These are phyloP conservation scores for Yamadazyma nakazawae DNA, from an alignment of 805 yeast genomes.

Conservation along the genomic window DNA sequence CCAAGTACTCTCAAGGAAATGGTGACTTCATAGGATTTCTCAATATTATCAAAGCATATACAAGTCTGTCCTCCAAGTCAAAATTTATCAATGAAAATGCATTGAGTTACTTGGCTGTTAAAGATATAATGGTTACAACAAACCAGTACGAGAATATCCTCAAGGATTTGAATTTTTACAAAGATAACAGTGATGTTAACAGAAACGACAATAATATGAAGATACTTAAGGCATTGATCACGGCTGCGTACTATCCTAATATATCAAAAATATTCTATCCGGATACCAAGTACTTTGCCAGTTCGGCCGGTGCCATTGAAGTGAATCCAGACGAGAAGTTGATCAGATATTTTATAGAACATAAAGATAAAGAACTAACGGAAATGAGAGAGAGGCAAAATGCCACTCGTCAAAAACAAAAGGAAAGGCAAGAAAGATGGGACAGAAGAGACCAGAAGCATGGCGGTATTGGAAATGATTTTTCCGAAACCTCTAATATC, in stretches of 20 bases:
- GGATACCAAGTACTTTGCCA: slow-evolving; percentile 67
- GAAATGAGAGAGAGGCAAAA: slow-evolving; percentile 1
- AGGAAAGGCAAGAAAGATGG: slow-evolving; percentile 9
- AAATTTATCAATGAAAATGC: slow-evolving; percentile 53
- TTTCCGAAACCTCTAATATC: neutral
- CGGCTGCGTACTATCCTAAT: slow-evolving; percentile 83
- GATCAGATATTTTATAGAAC: slow-evolving; percentile 33
- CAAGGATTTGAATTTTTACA: slow-evolving; percentile 67
- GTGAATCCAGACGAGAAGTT: slow-evolving; percentile 78
- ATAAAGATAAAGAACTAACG: slow-evolving; percentile 1
- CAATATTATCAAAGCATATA: slow-evolving; percentile 57
- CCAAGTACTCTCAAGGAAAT: slow-evolving; percentile 42
- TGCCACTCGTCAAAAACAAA: slow-evolving; percentile 7
- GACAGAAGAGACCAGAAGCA: slow-evolving; percentile 1
- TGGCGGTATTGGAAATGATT: neutral
- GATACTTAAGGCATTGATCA: slow-evolving; percentile 62
- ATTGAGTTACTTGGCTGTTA: slow-evolving; percentile 60
- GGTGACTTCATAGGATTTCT: slow-evolving; percentile 79
- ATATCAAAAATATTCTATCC: slow-evolving; percentile 80
- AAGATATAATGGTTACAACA: slow-evolving; percentile 69
- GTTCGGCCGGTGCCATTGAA: slow-evolving; percentile 76
- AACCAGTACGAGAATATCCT: slow-evolving; percentile 67
- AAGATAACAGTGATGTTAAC: slow-evolving; percentile 11
- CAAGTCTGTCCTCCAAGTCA: slow-evolving; percentile 21
- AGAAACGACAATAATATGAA: slow-evolving; percentile 48